Evolutionary conservation across 768 basidiomycete genomes (phyloP), one percentile per base, ranked within the genome.

Genomic region (Phylloporus arenicola): DNA sequence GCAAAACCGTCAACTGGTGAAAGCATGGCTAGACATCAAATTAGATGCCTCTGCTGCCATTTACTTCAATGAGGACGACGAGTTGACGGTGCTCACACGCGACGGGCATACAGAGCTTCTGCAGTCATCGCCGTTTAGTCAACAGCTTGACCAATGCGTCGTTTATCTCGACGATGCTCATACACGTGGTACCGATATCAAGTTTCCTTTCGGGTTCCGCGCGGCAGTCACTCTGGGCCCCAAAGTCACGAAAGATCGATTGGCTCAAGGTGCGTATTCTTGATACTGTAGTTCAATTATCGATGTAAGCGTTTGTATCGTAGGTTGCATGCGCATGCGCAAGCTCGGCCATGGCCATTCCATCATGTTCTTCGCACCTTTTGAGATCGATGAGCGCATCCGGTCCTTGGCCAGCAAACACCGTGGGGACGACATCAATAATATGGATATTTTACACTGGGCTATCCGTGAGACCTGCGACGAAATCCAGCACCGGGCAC

Each of bases 241-340:
- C 3, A 68, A 62, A 46, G 52, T 70, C 6, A 68, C 62, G 0
- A 70, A 69, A 48, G 69, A 70, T 34, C 54, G 62, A 27, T 40
- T 70, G 3, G 34, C 56, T 0, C 68, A 70, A 60, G 68, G 68
- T 67, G 27, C 33, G 58, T 49, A 34, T 9, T 6, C 8, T 5
- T 9, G 24, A 27, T 24, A 1, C 22, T 7, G 6, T 4, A 1
- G 14, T 6, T 6, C 3, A 6, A 14, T n/a, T n/a, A 29, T 29
- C 24, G 24, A 4, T 5, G 1, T 33, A 24, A 19, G 30, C 0
- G 2, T 10, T 42, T 6, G 16, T 10, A 4, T 25, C 6, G 20
- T 12, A 76, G 76, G 75, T 6, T 77, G 75, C 50, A 78, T 77
- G 76, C 65, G 76, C 4, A 75, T 78, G 75, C 68, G 76, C 3